A percentile compares a stretch with the other conserved stretches of the same genome.
Conservation (phyloP, 169 alveolate genomes). For the Plasmodium cynomolgi region DNA sequence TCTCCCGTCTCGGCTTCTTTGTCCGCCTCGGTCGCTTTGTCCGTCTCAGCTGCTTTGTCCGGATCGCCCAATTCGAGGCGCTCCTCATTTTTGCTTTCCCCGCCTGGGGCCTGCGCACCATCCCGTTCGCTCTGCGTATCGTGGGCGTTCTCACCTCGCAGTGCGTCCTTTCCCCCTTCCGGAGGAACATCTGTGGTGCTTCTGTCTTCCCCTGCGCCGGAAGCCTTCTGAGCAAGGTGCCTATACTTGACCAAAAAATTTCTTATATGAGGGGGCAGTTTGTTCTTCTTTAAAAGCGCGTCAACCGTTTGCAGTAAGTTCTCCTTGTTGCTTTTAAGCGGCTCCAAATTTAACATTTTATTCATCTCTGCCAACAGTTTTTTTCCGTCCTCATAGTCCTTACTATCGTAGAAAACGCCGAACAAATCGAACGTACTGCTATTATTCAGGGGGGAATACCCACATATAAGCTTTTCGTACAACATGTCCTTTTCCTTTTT, state of each 20-base stretch:
- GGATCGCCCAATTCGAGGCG: not conserved
- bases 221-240: constrained; percentile 18
- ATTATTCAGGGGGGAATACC: constrained; percentile 23
- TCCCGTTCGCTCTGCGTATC: not conserved
- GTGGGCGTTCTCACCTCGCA: not conserved
- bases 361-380: constrained; percentile 33
- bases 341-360: constrained; percentile 61
- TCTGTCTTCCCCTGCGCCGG: not conserved
- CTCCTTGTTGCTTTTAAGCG: constrained; percentile 60
- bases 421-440: constrained; percentile 65
- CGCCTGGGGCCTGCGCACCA: not conserved
- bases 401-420: constrained; percentile 69
- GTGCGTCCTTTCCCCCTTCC: not conserved
- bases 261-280: constrained; percentile 41
- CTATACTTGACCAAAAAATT: constrained; percentile 68
- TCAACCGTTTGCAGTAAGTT: constrained; percentile 53
- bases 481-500: constrained; percentile 59
- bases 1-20: not conserved
- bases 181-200: not conserved
- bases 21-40: not conserved
- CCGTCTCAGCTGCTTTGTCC: not conserved
- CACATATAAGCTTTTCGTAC: constrained; percentile 34
- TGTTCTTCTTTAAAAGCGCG: constrained; percentile 54
- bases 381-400: constrained; percentile 43
- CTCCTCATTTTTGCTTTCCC: not conserved